phyloP scores from a whole-genome alignment of 495 filamentous ascomycete genomes.

The Xylaria scruposa region DNA sequence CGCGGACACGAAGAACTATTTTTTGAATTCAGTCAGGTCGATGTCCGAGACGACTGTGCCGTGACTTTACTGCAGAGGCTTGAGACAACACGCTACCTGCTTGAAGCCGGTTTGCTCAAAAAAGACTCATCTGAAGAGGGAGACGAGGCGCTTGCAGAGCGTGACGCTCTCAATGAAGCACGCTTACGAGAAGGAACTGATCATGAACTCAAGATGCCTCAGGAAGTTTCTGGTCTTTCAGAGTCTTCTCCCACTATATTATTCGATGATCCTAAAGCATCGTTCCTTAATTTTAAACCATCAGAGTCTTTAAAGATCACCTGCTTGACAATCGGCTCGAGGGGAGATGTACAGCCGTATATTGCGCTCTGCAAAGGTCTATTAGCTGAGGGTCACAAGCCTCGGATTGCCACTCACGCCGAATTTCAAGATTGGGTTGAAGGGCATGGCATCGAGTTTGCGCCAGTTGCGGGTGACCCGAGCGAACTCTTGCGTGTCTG shows the following conservation, averaged over 20 bases:
- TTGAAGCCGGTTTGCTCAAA: conserved; percentile 73
- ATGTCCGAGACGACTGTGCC: conserved; percentile 85
- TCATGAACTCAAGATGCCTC: conserved; percentile 64
- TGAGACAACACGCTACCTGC: conserved; percentile 73
- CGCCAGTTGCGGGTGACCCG: conserved; percentile 86
- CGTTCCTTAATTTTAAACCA: conserved; percentile 95
- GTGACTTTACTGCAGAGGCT: conserved; percentile 79
- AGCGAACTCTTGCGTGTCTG: conserved; percentile 94
- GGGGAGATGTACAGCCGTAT: conserved; percentile 96
- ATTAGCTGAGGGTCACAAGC: conserved; percentile 82
- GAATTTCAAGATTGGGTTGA: conserved; percentile 92
- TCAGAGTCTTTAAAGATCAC: conserved; percentile 82
- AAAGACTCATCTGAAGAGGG: conserved; percentile 73
- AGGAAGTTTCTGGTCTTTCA: conserved; percentile 54
- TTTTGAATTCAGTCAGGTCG: conserved; percentile 84
- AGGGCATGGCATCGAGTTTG: conserved; percentile 91
- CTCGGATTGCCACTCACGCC: conserved; percentile 87
- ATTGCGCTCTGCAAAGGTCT: conserved; percentile 95
- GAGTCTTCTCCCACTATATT: conserved; percentile 72
- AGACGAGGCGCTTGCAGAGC: conserved; percentile 80
- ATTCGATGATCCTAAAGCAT: conserved; percentile 91
- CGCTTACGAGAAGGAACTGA: conserved; percentile 65
- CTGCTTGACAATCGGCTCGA: conserved; percentile 93
- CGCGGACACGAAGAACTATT: conserved; percentile 95
- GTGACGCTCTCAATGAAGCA: conserved; percentile 81